Conservation (phyloP, 257 asterid species). For the Cynanchum wilfordii region DNA sequence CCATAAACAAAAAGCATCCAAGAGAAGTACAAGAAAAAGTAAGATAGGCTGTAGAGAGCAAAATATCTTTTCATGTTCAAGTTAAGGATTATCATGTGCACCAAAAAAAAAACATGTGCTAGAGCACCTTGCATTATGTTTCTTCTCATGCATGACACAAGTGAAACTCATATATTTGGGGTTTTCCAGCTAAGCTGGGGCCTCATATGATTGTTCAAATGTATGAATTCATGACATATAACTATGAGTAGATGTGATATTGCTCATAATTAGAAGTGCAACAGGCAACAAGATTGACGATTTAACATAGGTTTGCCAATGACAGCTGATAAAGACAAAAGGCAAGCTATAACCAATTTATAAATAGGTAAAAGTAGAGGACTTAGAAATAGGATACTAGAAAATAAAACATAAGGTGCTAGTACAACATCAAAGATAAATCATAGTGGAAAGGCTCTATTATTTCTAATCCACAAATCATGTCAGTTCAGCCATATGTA, state of each 20-base stretch:
- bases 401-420: background rate
- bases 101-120: background rate
- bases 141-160: background rate
- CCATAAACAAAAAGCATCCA: background rate
- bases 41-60: background rate
- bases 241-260: background rate
- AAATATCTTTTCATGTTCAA: background rate
- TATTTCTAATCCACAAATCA: background rate
- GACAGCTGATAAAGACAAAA: background rate
- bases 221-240: background rate
- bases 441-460: background rate
- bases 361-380: background rate
- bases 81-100: background rate
- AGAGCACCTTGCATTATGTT: constrained; percentile 2
- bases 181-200: background rate
- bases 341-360: background rate
- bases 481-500: constrained; percentile 2
- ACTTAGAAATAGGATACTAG: background rate
- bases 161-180: background rate
- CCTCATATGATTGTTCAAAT: background rate
- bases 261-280: background rate
- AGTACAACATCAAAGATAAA: background rate
- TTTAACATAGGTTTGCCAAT: background rate
- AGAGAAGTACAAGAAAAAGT: background rate
- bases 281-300: background rate